phyloP scores from a whole-genome alignment of 371 early-diverging fungal species.

The Mortierella polycephala region DNA sequence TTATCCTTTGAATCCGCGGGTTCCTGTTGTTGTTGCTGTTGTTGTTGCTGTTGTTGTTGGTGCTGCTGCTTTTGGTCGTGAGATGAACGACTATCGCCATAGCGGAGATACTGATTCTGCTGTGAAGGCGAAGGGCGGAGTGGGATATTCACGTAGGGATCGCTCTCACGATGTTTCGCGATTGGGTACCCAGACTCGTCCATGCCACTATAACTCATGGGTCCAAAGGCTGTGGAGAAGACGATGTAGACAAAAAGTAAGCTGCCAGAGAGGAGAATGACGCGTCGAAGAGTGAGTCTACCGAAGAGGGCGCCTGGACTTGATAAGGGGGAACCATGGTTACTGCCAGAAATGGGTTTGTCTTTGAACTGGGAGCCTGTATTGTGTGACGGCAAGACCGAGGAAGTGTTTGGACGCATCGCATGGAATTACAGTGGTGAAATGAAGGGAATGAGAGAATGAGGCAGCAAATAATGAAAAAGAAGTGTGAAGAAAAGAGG shows the following conservation, averaged over 20 bases:
- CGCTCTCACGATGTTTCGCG: conserved; percentile 24
- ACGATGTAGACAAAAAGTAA: conserved; percentile 49
- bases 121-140: conserved; percentile 1
- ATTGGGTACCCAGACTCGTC: conserved; percentile 5
- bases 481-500: too few species aligned
- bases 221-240: conserved; percentile 26
- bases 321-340: not conserved
- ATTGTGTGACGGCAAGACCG: conserved; percentile 37
- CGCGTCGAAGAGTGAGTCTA: conserved; percentile 29
- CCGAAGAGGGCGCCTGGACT: conserved; percentile 18
- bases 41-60: not conserved
- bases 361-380: conserved; percentile 43
- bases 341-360: conserved; percentile 22
- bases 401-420: conserved; percentile 30
- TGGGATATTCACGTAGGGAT: conserved; percentile 26
- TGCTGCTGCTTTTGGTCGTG: not conserved
- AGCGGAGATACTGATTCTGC: not conserved
- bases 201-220: not conserved
- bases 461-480: not conserved
- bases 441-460: conserved; percentile 1
- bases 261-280: conserved; percentile 30
- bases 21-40: conserved; percentile 14
- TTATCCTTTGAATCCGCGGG: not conserved
- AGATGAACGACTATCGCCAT: not conserved
- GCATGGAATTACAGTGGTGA: not conserved